These are phyloP conservation scores for Ilyonectria mors-panacis DNA, from an alignment of 2,329 filamentous ascomycete genomes.

Conservation along the genomic window DNA sequence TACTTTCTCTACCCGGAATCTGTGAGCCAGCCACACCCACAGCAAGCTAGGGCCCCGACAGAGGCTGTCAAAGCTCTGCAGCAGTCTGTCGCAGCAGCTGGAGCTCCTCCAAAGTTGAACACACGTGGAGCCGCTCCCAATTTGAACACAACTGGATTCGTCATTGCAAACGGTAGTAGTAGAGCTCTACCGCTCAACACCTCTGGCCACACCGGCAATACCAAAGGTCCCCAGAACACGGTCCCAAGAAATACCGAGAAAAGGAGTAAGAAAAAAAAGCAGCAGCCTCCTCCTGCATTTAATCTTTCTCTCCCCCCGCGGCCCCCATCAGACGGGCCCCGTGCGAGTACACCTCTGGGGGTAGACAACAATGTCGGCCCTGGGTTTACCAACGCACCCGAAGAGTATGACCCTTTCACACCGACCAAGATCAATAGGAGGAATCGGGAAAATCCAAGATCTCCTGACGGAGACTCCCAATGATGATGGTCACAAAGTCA, in stretches of 20 bases:
- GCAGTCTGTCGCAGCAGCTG: constrained; percentile 48
- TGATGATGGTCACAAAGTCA: constrained; percentile 38
- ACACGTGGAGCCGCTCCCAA: neutral
- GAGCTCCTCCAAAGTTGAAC: neutral
- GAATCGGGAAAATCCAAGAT: constrained; percentile 33
- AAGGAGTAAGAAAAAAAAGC: constrained; percentile 25
- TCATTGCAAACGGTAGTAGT: constrained; percentile 34
- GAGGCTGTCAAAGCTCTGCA: constrained; percentile 48
- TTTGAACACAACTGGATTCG: constrained; percentile 4
- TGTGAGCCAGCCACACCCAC: neutral
- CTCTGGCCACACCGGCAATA: no score
- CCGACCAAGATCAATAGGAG: constrained; percentile 38
- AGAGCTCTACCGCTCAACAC: neutral
- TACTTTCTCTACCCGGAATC: constrained; percentile 43
- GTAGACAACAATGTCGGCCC: constrained; percentile 17
- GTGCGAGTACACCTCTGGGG: neutral
- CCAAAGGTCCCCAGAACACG: neutral
- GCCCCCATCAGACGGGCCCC: neutral
- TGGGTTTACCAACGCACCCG: constrained; percentile 7
- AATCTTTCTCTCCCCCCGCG: constrained; percentile 6
- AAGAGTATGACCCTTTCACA: constrained; percentile 34
- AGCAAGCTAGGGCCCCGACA: constrained; percentile 17
- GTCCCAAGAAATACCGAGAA: constrained; percentile 2
- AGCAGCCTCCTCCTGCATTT: neutral
- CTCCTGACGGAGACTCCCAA: constrained; percentile 24